Evolutionary conservation across 345 rosid genomes (phyloP).

Genomic region (Stellera chamaejasme): DNA sequence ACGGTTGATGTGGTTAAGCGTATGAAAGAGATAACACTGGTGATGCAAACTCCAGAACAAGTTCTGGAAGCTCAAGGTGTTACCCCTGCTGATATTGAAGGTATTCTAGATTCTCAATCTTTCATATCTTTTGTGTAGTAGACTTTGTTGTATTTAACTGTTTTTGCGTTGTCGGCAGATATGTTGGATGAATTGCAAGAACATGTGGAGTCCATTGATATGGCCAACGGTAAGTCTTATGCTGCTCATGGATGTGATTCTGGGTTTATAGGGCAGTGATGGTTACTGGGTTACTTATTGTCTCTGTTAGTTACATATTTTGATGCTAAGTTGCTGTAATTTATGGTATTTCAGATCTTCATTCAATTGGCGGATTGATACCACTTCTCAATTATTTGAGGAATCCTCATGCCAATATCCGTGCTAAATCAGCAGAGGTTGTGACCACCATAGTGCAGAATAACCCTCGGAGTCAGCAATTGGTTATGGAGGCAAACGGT

Average conservation of each 20-base stretch:
- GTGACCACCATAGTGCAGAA: slow-evolving; percentile 83
- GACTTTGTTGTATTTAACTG: not conserved
- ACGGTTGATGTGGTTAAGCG: slow-evolving; percentile 62
- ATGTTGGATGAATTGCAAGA: slow-evolving; percentile 69
- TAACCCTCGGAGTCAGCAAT: slow-evolving; percentile 76
- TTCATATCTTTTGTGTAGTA: not conserved
- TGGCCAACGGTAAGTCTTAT: slow-evolving; percentile 40
- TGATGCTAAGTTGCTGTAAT: not conserved
- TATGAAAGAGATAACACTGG: slow-evolving; percentile 78
- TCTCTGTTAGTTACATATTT: not conserved
- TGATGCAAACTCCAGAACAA: slow-evolving; percentile 67
- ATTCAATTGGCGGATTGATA: slow-evolving; percentile 80
- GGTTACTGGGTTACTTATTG: not conserved
- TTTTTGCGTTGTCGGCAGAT: slow-evolving; percentile 23
- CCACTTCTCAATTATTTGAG: slow-evolving; percentile 78
- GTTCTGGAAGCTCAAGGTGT: slow-evolving; percentile 74
- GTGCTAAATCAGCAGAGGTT: slow-evolving; percentile 93
- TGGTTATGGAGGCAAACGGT: slow-evolving; percentile 96
- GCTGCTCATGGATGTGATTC: not conserved
- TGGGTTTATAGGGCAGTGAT: not conserved
- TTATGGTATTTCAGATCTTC: slow-evolving; percentile 48
- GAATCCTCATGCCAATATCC: slow-evolving; percentile 59
- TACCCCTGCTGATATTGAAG: slow-evolving; percentile 63
- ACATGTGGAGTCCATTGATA: slow-evolving; percentile 54
- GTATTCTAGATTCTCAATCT: slow-evolving; percentile 15